Base-by-base conservation (phyloP, 495 filamentous ascomycete genomes). In the Sordaria brevicollis region DNA sequence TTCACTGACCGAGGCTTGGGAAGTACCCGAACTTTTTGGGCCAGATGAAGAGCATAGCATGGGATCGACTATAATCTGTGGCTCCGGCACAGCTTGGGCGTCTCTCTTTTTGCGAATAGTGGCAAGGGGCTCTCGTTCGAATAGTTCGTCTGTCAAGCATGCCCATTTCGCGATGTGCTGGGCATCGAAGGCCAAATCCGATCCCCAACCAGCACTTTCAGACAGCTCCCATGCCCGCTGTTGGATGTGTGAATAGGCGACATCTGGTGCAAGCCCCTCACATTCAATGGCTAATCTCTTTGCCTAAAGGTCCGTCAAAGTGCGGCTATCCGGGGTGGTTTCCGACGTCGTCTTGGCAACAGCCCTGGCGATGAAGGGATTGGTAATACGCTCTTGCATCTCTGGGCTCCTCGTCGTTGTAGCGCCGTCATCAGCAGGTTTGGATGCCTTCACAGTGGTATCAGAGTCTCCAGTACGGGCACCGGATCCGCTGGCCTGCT, bases 371-470 rank as follows among this genome's bases (percentile, higher is more conserved):
- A 73, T 38, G 13, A 73, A 57, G 21, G 33, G 69, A 66, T 43
- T 25, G 43, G 70, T 70, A n/a, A 39, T 66, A 19, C 76, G 75
- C 68, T 83, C 80, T 68, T 75, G 77, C 81, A 83, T 83, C 73
- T 83, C 81, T 8, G 72, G 78, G 7, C 65, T 67, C 39, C 75
- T 80, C 1, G 67, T 57, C 6, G 34, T 43, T 25, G 66, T 67
- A 62, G 43, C 17, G 36, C 36, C 41, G 35, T 71, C 66, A 31
- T 43, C 17, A n/a, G 33, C 6, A 21, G 11, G 37, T 57, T 5
- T n/a, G 15, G 9, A 39, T 49, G 49, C 19, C 41, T 31, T 70
- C 49, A 33, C 25, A 17, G 25, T 67, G 10, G 35, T 21, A 35
- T 11, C 35, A 38, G 65, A 39, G n/a, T 37, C 39, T 11, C 54